These are phyloP conservation scores for Eucalyptus rudis DNA, from an alignment of 345 rosid species.

Conservation along the genomic window DNA sequence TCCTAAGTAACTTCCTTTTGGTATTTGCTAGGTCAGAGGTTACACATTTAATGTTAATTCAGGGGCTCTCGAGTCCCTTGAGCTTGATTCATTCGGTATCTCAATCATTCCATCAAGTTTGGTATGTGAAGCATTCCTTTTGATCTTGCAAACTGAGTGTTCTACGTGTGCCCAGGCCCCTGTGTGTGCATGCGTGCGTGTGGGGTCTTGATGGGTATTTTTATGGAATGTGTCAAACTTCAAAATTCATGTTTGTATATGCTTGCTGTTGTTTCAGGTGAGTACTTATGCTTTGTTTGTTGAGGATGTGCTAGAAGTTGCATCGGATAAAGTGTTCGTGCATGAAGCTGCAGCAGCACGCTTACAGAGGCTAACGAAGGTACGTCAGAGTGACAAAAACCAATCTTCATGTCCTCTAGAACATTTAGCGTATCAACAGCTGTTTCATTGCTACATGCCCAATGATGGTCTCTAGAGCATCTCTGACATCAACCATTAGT, in stretches of 20 bases:
- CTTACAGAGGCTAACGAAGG: constrained; percentile 79
- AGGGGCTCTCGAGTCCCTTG: constrained; percentile 67
- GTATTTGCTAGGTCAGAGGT: constrained; percentile 54
- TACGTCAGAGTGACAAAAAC: not conserved
- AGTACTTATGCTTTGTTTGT: constrained; percentile 69
- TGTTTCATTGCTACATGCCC: not conserved
- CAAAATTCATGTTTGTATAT: not conserved
- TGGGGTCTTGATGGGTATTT: not conserved
- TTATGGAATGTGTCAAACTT: not conserved
- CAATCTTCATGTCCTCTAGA: not conserved
- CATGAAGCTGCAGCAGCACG: constrained; percentile 62
- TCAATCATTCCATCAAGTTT: constrained; percentile 82
- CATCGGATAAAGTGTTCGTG: constrained; percentile 55
- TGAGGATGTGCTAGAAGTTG: constrained; percentile 68
- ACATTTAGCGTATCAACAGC: not conserved
- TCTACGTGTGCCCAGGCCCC: not conserved
- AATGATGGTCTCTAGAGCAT: not conserved
- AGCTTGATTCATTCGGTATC: constrained; percentile 83
- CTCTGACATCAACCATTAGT: not conserved
- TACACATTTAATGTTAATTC: constrained; percentile 70
- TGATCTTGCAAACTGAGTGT: not conserved
- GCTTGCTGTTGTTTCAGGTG: constrained; percentile 33
- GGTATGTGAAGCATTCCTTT: constrained; percentile 27
- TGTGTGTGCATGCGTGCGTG: not conserved
- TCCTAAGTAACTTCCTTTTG: not conserved